These are phyloP conservation scores for Gossypium thurberi DNA, from an alignment of 345 rosid species.

Conservation along the genomic window DNA sequence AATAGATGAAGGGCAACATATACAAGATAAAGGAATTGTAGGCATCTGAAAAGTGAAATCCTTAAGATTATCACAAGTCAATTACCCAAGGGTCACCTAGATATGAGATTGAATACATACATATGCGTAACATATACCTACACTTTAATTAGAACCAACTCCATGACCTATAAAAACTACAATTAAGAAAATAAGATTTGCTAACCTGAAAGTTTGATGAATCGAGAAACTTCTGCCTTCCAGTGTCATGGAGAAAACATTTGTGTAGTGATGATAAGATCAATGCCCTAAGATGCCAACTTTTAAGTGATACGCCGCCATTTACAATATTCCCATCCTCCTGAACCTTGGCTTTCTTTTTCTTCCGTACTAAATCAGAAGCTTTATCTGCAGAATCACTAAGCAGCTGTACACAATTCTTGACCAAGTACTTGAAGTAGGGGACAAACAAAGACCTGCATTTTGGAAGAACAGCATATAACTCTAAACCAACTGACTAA, in stretches of 20 bases:
- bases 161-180: neutral
- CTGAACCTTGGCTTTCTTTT: constrained; percentile 69
- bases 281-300: constrained; percentile 80
- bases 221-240: constrained; percentile 67
- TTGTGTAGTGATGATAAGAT: constrained; percentile 70
- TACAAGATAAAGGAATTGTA: neutral
- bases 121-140: neutral
- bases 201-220: constrained; percentile 75
- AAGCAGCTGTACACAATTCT: constrained; percentile 58
- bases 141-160: neutral
- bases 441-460: constrained; percentile 91
- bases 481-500: neutral
- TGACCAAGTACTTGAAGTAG: constrained; percentile 74
- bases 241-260: constrained; percentile 76
- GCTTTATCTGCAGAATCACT: constrained; percentile 28
- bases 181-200: neutral
- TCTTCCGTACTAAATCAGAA: constrained; percentile 47
- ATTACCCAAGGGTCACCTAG: neutral
- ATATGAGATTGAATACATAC: neutral
- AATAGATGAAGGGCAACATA: neutral
- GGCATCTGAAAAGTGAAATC: neutral
- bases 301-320: constrained; percentile 28
- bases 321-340: constrained; percentile 30
- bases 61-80: neutral
- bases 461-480: neutral